Conservation (phyloP, 2,329 filamentous ascomycete species). For the Metarhizium humberi region DNA sequence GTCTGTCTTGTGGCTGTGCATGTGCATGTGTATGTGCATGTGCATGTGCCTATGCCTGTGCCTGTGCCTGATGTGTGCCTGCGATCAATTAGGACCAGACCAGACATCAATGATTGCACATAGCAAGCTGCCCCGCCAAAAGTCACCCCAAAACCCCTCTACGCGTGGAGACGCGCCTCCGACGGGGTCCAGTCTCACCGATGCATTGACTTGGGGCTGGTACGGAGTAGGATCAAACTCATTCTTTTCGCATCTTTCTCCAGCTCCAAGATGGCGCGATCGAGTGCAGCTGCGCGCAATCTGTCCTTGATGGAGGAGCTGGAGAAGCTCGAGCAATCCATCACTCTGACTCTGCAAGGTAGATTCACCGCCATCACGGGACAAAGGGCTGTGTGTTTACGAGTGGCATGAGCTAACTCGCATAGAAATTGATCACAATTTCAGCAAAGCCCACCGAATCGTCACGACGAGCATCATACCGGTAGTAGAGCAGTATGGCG, state of each 20-base stretch:
- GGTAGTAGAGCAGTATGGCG: constrained; percentile 88
- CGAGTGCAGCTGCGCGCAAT: constrained; percentile 37
- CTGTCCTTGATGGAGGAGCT: constrained; percentile 89
- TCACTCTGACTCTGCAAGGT: constrained; percentile 93
- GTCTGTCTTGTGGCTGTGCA: no score
- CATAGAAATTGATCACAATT: constrained; percentile 95
- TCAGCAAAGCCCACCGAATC: constrained; percentile 91
- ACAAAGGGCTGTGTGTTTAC: background rate
- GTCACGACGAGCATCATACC: constrained; percentile 90
- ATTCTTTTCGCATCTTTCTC: background rate
- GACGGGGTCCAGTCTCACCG: background rate
- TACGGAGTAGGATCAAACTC: background rate
- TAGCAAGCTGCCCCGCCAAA: background rate
- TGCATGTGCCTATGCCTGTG: no score
- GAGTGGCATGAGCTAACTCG: background rate
- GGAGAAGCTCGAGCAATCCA: constrained; percentile 91
- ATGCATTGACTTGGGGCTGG: background rate
- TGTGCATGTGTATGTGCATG: no score
- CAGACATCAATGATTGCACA: no score
- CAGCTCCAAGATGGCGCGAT: constrained; percentile 35
- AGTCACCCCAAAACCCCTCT: background rate
- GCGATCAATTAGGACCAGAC: no score
- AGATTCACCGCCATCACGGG: constrained; percentile 3
- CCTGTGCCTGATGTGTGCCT: no score
- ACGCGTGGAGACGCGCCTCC: constrained; percentile 4